Conservation (phyloP, 2,329 filamentous ascomycete genomes). For the Aspergillus viridinutans region DNA sequence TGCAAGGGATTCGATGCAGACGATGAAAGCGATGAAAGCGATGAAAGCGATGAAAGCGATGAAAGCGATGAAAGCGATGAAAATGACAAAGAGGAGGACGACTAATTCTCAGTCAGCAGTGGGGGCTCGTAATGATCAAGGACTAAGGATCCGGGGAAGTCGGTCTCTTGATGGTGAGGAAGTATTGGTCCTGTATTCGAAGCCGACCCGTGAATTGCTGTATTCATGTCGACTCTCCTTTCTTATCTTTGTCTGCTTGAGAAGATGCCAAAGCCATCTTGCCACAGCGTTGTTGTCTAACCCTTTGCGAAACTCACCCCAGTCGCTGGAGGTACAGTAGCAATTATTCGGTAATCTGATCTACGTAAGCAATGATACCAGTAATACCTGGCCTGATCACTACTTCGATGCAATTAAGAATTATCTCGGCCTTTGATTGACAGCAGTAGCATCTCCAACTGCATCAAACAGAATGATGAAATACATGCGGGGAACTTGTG, state of each 20-base stretch:
- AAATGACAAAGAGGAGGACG: background rate
- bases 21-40: too few relatives aligned
- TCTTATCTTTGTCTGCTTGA: background rate
- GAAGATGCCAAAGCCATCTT: too few relatives aligned
- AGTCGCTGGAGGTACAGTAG: background rate
- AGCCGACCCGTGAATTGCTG: background rate
- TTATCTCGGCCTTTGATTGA: background rate
- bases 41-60: too few relatives aligned
- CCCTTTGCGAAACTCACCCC: too few relatives aligned
- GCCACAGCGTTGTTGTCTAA: background rate
- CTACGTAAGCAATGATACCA: background rate
- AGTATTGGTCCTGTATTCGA: background rate
- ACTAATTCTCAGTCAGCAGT: background rate
- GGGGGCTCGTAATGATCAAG: background rate
- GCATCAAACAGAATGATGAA: background rate
- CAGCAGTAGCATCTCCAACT: background rate
- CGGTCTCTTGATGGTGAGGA: background rate
- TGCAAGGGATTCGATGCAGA: too few relatives aligned
- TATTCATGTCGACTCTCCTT: background rate
- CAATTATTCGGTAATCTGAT: background rate
- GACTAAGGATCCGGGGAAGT: background rate
- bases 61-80: background rate
- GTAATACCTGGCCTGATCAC: background rate
- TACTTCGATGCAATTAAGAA: background rate
- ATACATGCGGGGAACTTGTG: background rate